Evolutionary conservation across 2,329 filamentous ascomycete species (phyloP), one percentile per base, ranked within the genome.

Genomic region (Alternaria dauci): DNA sequence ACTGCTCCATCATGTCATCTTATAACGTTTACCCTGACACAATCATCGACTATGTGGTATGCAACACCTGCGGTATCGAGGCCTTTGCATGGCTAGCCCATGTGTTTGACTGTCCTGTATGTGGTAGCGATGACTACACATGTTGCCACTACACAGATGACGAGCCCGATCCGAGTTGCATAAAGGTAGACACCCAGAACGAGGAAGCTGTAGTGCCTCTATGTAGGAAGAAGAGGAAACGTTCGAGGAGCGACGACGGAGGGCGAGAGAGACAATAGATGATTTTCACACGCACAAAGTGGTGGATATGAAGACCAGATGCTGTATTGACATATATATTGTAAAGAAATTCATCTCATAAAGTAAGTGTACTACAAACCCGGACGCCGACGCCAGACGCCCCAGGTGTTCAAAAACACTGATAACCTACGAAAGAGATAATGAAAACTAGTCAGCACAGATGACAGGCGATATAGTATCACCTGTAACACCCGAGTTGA

Each of bases 11-110:
- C 30, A 67, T 63, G 60, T 69, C 62, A 3, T 53, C 42, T n/a
- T 63, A 59, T 30, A 39, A 55, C 7, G 14, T 60, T n/a, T 54
- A 67, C 38, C 52, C 55, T 2, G 20, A 58, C 4, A 23, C 42
- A 16, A 30, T 47, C 23, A 46, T 66, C 9, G 23, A 65, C 14
- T 51, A 48, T 14, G 38, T 62, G 48, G 39, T 65, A 8, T 70
- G 65, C 54, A 64, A 14, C 2, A 50, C 14, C 5, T 68, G 65
- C 23, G 30, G 43, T 3, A 43, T 48, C 2, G 59, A 55, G 23
- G 46, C 47, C 0, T 68, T 67, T 47, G 23, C 56, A 8, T 68
- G 67, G 65, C 44, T 68, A 38, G 60, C 63, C 6, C 53, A 65
- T 23, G 23, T 30, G 1, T 68, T 68, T 28, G 14, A 28, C 1